phyloP scores from a whole-genome alignment of 148 eudicot genomes.

The Vaccinium darrowii region DNA sequence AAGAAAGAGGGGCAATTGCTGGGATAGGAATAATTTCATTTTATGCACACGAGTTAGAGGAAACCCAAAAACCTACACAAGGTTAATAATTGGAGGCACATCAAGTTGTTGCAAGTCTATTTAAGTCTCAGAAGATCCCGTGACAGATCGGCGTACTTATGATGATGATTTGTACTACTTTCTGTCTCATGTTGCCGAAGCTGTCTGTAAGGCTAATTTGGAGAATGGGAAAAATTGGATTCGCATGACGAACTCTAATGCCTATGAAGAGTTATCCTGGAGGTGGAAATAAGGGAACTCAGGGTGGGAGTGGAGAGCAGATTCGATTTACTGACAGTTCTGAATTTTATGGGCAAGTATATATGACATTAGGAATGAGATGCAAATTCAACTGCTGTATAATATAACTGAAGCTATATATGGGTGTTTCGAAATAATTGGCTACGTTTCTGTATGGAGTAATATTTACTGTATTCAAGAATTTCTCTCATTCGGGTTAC shows the following conservation, averaged over 20 bases:
- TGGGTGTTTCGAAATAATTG: background rate
- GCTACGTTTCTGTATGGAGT: background rate
- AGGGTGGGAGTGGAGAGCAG: background rate
- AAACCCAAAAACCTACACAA: background rate
- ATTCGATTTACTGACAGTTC: background rate
- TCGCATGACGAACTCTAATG: background rate
- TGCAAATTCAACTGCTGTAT: background rate
- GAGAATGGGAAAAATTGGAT: background rate
- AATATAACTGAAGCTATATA: background rate
- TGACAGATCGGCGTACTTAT: background rate
- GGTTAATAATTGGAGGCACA: background rate
- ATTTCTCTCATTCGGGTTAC: background rate
- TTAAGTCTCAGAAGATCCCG: background rate
- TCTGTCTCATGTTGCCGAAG: background rate
- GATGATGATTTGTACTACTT: background rate
- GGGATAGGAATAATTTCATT: constrained; percentile 10
- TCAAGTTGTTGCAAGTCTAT: background rate
- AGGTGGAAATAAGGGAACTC: background rate
- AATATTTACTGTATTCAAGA: background rate
- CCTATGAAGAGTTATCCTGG: background rate
- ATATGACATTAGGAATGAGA: background rate
- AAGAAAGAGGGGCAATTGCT: constrained; percentile 29
- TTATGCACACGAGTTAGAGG: background rate
- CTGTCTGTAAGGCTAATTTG: background rate
- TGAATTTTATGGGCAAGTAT: background rate